phyloP scores from a whole-genome alignment of 1,284 basidiomycete genomes.

The Heliocybe sulcata region DNA sequence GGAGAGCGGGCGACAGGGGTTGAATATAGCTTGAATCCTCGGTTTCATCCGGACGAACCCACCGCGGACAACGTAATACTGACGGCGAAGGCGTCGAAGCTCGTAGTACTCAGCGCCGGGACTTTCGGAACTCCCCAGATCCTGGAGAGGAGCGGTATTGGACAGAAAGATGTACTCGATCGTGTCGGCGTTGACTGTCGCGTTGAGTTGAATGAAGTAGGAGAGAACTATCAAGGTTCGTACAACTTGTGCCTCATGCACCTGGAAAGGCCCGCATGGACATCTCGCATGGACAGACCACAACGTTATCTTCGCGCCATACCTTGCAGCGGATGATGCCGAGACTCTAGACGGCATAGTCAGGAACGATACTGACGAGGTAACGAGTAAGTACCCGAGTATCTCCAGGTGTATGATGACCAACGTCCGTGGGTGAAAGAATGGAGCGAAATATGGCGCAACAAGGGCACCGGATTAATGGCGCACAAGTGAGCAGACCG shows the following conservation, averaged over 20 bases:
- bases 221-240: constrained; percentile 42
- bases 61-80: background rate
- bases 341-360: constrained; percentile 14
- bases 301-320: constrained; percentile 10
- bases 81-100: background rate
- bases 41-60: background rate
- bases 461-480: constrained; percentile 37
- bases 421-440: constrained; percentile 18
- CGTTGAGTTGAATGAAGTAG: constrained; percentile 52
- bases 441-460: constrained; percentile 32
- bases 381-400: constrained; percentile 19
- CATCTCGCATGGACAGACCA: constrained; percentile 10
- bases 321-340: constrained; percentile 10
- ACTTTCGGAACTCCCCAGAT: constrained; percentile 2
- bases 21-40: background rate
- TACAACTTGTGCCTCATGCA: background rate
- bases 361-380: constrained; percentile 20
- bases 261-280: background rate
- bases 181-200: constrained; percentile 29
- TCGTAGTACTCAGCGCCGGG: background rate
- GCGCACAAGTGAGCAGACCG: constrained; percentile 35
- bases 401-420: background rate
- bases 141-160: constrained; percentile 21
- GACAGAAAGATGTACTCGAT: constrained; percentile 30
- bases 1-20: background rate